Conservation (phyloP, 495 filamentous ascomycete species). For the Neurospora sp. region DNA sequence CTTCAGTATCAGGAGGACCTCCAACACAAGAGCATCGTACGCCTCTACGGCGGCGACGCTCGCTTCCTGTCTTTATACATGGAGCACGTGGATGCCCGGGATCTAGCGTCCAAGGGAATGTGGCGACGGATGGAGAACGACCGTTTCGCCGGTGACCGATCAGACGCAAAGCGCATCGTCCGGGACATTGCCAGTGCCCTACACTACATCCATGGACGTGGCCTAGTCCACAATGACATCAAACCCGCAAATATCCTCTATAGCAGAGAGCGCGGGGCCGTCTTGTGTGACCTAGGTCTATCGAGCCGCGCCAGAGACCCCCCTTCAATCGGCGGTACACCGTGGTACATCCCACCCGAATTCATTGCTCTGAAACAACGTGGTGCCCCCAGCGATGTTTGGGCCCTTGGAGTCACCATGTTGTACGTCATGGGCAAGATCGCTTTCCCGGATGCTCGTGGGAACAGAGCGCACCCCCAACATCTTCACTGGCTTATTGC, state of each 20-base stretch:
- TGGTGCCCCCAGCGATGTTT: constrained; percentile 37
- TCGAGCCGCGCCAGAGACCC: constrained; percentile 30
- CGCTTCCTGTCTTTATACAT: constrained; percentile 41
- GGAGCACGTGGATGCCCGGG: constrained; percentile 40
- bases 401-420: constrained; percentile 42
- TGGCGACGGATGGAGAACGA: constrained; percentile 33
- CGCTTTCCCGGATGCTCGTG: constrained; percentile 35
- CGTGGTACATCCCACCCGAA: constrained; percentile 42
- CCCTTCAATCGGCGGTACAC: constrained; percentile 35
- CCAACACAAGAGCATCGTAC: constrained; percentile 38
- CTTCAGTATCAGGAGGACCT: constrained; percentile 37
- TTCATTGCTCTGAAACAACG: constrained; percentile 37
- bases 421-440: constrained; percentile 39
- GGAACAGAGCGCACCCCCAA: constrained; percentile 29
- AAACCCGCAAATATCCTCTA: constrained; percentile 45
- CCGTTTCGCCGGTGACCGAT: constrained; percentile 28
- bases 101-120: constrained; percentile 28
- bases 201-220: constrained; percentile 36
- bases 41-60: constrained; percentile 38
- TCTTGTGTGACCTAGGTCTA: constrained; percentile 40
- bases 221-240: constrained; percentile 41
- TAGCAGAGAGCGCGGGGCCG: constrained; percentile 38
- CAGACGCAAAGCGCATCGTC: constrained; percentile 34
- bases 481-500: constrained; percentile 40
- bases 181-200: constrained; percentile 35